Evolutionary conservation across 768 basidiomycete species (phyloP), one percentile per base, ranked within the genome.

Genomic region (Auriscalpium microsporum): DNA sequence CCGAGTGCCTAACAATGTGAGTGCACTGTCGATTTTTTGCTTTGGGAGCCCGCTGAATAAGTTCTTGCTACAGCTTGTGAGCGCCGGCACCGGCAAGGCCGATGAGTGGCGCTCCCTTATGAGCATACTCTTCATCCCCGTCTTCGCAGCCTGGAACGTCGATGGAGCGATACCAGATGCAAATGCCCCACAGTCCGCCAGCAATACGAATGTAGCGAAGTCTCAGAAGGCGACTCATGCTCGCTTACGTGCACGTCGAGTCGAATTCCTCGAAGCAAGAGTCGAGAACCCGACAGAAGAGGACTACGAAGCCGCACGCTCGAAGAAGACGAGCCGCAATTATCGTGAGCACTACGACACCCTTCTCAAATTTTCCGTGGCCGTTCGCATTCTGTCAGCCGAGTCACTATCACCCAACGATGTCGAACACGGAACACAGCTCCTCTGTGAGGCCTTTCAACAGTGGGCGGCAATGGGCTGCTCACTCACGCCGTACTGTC

Each of bases 61-160:
- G 2, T 28, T 28, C 4, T 28, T 4, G 28, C 28, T 11, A 11
- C 11, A 17, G 61, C 4, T 55, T 61, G 19, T 50, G 58, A 28
- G 28, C 28, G 28, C 28, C 7, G 28, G 28, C 28, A 3, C 28
- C 4, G 28, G 28, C n/a, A 65, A 65, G 56, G 62, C 64, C 0
- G 64, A 66, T 47, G 60, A 65, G 44, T 63, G 62, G 64, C 57
- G 62, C 8, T 57, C 57, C 4, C 58, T 47, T 17, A 48, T 60
- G 21, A 17, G 33, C 14, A 48, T 65, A 14, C 45, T 62, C 7
- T 59, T 62, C 52, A 52, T 66, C 16, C 64, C 46, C 3, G 37
- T 66, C 4, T 66, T 53, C 46, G 49, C 37, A 14, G 65, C 64
- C 1, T 66, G 64, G 62, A 21, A 58, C 16, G 45, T 61, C 1